phyloP scores from a whole-genome alignment of 83 land plant genomes.

The Picea mariana region DNA sequence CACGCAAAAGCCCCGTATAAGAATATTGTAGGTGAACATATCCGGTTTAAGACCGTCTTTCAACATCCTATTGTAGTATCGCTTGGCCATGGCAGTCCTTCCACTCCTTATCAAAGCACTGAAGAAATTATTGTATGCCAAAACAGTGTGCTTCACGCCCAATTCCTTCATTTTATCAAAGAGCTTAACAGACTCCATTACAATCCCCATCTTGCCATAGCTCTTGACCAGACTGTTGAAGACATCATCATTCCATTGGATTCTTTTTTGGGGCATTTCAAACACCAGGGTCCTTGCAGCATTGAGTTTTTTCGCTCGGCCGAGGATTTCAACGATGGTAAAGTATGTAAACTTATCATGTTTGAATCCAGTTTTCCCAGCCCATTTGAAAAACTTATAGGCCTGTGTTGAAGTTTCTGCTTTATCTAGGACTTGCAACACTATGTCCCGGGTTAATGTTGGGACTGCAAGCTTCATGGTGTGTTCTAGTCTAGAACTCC shows the following conservation, averaged over 20 bases:
- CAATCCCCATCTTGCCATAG: slow-evolving; percentile 62
- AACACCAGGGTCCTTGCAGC: slow-evolving; percentile 66
- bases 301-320: slow-evolving; percentile 51
- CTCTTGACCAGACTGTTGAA: slow-evolving; percentile 42
- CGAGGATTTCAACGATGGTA: slow-evolving; percentile 49
- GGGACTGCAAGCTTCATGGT: slow-evolving; percentile 55
- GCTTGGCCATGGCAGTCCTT: slow-evolving; percentile 61
- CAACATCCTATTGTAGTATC: slow-evolving; percentile 62
- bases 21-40: slow-evolving; percentile 46
- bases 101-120: slow-evolving; percentile 56
- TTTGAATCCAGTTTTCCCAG: slow-evolving; percentile 48
- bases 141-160: slow-evolving; percentile 41
- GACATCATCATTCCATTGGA: slow-evolving; percentile 53
- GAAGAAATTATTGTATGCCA: slow-evolving; percentile 56
- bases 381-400: slow-evolving; percentile 70
- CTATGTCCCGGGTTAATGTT: slow-evolving; percentile 38
- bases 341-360: slow-evolving; percentile 43
- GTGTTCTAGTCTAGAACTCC: slow-evolving; percentile 69
- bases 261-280: slow-evolving; percentile 66
- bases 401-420: slow-evolving; percentile 46
- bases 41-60: slow-evolving; percentile 51
- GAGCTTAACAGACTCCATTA: slow-evolving; percentile 64
- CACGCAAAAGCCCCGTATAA: slow-evolving; percentile 71
- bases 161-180: slow-evolving; percentile 57
- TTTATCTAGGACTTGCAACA: slow-evolving; percentile 43